These are phyloP conservation scores for Ramaria rubella DNA, from an alignment of 768 basidiomycete species.

Conservation along the genomic window DNA sequence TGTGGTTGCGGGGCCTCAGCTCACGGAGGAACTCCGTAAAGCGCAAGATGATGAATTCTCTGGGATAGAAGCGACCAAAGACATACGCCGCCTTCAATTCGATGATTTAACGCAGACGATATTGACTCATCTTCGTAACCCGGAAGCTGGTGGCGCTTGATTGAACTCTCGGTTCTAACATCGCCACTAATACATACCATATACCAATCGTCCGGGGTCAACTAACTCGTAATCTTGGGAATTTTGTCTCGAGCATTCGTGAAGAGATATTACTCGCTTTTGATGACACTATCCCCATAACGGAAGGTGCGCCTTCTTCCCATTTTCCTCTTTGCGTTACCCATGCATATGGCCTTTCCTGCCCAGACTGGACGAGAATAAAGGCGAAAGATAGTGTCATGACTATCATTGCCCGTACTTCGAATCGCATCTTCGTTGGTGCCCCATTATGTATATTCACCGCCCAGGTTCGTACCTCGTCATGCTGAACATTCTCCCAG, in stretches of 20 bases:
- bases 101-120: too few species aligned
- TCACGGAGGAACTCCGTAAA: too few species aligned
- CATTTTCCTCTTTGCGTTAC: neutral
- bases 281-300: too few species aligned
- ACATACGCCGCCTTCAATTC: slow-evolving; percentile 33
- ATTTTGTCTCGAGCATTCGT: slow-evolving; percentile 33
- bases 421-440: slow-evolving; percentile 41
- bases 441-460: too few species aligned
- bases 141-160: slow-evolving; percentile 30
- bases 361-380: neutral
- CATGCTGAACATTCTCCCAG: too few species aligned
- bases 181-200: slow-evolving; percentile 27
- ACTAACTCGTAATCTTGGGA: slow-evolving; percentile 33
- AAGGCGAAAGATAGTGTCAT: too few species aligned
- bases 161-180: slow-evolving; percentile 32
- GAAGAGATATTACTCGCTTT: slow-evolving; percentile 46
- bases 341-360: neutral
- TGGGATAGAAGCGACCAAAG: slow-evolving; percentile 21
- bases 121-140: neutral
- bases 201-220: slow-evolving; percentile 22
- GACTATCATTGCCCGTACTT: too few species aligned
- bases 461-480: too few species aligned
- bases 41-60: slow-evolving; percentile 36
- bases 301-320: slow-evolving; percentile 2
- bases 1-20: too few species aligned